phyloP scores from a whole-genome alignment of 371 early-diverging fungal genomes.

The Chytridium lagenaria region DNA sequence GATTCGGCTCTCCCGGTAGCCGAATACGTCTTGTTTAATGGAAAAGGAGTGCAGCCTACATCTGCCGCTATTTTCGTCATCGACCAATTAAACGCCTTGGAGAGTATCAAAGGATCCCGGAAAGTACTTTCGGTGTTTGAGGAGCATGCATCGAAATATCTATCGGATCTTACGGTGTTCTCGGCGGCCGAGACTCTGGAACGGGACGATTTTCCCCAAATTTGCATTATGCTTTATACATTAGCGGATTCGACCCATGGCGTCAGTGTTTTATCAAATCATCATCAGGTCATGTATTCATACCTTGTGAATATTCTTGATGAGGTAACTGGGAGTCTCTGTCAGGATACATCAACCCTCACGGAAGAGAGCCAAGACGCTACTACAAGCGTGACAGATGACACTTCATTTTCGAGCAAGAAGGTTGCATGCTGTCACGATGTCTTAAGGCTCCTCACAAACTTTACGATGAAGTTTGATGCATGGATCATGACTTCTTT shows the following conservation, averaged over 20 bases:
- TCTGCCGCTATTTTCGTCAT: background rate
- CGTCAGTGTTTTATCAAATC: background rate
- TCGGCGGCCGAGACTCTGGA: background rate
- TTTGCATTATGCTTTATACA: background rate
- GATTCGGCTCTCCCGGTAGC: background rate
- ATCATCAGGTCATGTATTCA: background rate
- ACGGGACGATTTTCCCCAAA: background rate
- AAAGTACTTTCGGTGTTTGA: background rate
- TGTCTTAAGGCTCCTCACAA: background rate
- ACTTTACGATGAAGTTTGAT: background rate
- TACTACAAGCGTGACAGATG: background rate
- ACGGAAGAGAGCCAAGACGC: background rate
- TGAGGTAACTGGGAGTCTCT: background rate
- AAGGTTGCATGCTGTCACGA: background rate
- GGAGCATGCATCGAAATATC: background rate
- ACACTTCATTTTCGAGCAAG: background rate
- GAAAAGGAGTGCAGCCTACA: background rate
- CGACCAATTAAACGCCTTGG: background rate
- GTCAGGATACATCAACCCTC: background rate
- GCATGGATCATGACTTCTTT: no score
- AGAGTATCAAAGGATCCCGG: background rate
- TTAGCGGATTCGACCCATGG: background rate
- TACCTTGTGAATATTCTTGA: background rate
- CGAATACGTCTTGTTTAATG: background rate
- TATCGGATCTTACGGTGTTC: background rate